Base-by-base conservation (phyloP, 192 early-diverging fungal genomes). In the Linnemannia zychae region DNA sequence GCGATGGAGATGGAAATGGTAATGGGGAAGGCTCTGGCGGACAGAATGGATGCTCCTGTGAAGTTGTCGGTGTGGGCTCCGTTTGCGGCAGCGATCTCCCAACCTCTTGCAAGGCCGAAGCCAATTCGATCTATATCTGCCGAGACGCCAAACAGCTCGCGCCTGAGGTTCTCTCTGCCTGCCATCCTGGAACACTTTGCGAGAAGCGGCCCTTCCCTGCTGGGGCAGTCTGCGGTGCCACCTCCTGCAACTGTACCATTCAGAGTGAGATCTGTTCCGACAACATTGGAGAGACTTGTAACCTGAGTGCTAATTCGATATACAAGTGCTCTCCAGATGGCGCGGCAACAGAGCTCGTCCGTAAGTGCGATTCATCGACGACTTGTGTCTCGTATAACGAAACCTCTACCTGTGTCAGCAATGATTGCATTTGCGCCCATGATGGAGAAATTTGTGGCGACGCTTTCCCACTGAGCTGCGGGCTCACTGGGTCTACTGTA, bases 91-190 rank as follows among this genome's bases (percentile, higher is more conserved):
- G 22, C 4, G 52, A 53, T 53, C 52, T 53, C 52, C 66, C 66
- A 15, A 36, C 31, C 15, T 34, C 13, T 4, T 67, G 66, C 66
- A 67, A 38, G 4, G 31, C 66, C 34, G 66, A 67, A 28, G 34
- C 69, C 40, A 71, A 71, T 13, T 3, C 69, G 69, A 71, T 71
- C 24, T 71, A 71, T 44, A 34, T 15, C n/a, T 71, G 69, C 44
- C 69, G 36, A 47, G 69, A 40, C 37, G 69, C 36, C 69, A 71
- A 47, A 16, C 36, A 40, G 24, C 7, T n/a, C 7, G 38, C n/a
- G 2, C 69, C 69, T 4, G 69, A 47, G 44, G 40, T 31, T 15
- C 24, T 71, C 38, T 28, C 37, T 15, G 38, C 38, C 20, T 71
- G 69, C n/a, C 37, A 28, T 28, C 69, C 69, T 24, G 69, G 69